Conservation (phyloP, 768 basidiomycete species). For the Udeniomyces megalosporus region DNA sequence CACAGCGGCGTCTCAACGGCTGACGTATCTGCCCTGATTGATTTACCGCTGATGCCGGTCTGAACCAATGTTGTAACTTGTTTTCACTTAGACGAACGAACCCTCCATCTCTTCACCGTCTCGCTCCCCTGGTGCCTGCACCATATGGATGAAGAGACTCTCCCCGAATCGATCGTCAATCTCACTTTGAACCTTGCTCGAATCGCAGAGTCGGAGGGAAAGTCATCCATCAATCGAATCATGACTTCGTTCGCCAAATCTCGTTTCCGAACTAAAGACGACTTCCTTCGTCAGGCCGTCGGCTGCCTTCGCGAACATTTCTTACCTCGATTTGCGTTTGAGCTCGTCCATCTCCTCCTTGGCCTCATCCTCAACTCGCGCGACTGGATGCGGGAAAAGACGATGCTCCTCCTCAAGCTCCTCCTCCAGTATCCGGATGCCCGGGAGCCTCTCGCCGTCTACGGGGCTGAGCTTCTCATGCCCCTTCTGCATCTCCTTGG, state of each 20-base stretch:
- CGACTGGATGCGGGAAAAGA: constrained; percentile 62
- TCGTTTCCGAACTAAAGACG: constrained; percentile 79
- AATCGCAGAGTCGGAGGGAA: constrained; percentile 55
- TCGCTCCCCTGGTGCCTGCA: constrained; percentile 78
- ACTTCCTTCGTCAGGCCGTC: constrained; percentile 80
- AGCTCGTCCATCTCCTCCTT: constrained; percentile 69
- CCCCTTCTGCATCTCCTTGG: constrained; percentile 76
- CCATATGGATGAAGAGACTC: constrained; percentile 49
- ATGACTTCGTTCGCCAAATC: constrained; percentile 76
- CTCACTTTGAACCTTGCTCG: constrained; percentile 58
- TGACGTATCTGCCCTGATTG: background rate
- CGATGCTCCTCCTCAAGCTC: constrained; percentile 75
- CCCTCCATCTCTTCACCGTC: constrained; percentile 39
- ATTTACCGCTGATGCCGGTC: background rate
- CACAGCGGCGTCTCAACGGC: too few relatives aligned
- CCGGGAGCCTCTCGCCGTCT: constrained; percentile 46
- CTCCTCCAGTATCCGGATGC: constrained; percentile 75
- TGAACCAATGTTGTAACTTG: too few relatives aligned
- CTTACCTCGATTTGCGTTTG: constrained; percentile 52
- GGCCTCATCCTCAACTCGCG: constrained; percentile 70
- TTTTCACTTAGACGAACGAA: constrained; percentile 17
- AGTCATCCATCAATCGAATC: constrained; percentile 66
- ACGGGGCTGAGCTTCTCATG: constrained; percentile 78
- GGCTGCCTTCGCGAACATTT: constrained; percentile 68
- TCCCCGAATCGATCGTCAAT: constrained; percentile 44